These are phyloP conservation scores for Neofusicoccum ribis DNA, from an alignment of 2,329 filamentous ascomycete genomes.

Conservation along the genomic window DNA sequence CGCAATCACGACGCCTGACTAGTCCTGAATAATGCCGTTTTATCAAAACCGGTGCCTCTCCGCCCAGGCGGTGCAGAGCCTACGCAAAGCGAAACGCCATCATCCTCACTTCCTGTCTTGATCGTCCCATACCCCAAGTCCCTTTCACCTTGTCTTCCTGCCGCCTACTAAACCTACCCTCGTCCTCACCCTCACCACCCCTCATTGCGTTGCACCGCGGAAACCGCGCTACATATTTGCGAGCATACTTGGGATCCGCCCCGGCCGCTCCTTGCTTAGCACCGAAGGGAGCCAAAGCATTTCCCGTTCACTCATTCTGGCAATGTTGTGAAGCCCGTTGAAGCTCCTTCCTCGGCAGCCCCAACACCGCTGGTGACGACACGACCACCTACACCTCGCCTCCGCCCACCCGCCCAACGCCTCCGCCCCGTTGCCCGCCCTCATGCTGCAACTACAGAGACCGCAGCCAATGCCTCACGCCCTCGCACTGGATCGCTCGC, in stretches of 20 bases:
- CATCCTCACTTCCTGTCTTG: constrained; percentile 21
- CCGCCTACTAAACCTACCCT: constrained; percentile 21
- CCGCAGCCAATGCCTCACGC: constrained; percentile 43
- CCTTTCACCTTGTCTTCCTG: constrained; percentile 22
- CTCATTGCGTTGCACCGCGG: constrained; percentile 15
- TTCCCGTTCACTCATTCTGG: constrained; percentile 19
- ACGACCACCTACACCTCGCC: constrained; percentile 4
- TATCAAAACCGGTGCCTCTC: constrained; percentile 37
- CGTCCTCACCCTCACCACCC: background rate
- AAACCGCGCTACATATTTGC: constrained; percentile 20
- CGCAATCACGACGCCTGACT: constrained; percentile 24
- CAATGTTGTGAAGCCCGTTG: constrained; percentile 19
- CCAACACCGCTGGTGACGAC: constrained; percentile 22
- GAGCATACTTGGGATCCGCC: constrained; percentile 18
- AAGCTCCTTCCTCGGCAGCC: constrained; percentile 21
- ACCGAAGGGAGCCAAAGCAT: constrained; percentile 10
- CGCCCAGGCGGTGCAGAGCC: constrained; percentile 32
- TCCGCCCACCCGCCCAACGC: background rate
- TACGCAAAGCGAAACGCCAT: constrained; percentile 24
- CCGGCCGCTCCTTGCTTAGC: constrained; percentile 19
- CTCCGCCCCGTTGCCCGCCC: constrained; percentile 24
- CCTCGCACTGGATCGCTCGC: constrained; percentile 35
- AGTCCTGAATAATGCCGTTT: constrained; percentile 39
- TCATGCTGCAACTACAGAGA: constrained; percentile 44
- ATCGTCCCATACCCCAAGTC: constrained; percentile 8